Evolutionary conservation across 2,329 filamentous ascomycete species (phyloP), one percentile per base, ranked within the genome.

Genomic region (Monosporascus ibericus): DNA sequence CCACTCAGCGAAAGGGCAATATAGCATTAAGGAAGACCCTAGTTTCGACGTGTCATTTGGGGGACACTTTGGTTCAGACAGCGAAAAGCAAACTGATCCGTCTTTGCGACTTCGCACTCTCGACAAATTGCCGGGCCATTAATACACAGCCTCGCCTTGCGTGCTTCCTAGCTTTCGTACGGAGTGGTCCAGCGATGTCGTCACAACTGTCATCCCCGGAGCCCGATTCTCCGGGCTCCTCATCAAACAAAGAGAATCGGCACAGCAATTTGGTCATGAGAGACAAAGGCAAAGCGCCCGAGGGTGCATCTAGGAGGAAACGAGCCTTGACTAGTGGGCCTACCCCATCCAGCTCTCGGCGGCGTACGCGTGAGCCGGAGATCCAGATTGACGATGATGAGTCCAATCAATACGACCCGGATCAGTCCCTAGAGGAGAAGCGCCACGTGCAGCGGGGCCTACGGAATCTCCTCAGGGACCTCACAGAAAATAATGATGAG

Each of bases 341-440:
- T n/a, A 63, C 58, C 2, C 61, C 60, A 14, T 57, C 58, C 5
- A 57, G 39, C 30, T 65, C 65, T 1, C 57, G 66, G n/a, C 65
- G 63, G n/a, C 65, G 66, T 36, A 65, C 62, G 11, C 57, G 51
- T 2, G 65, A 67, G 40, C 60, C 63, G 15, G 60, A 63, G 15
- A 39, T 51, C 3, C 50, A 57, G 38, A 39, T 30, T 11, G 61
- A 57, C 20, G 57, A 52, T 25, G 60, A 58, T 24, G 54, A 59
- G 3, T 57, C 55, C 20, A 75, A 80, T 20, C 74, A 76, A 5
- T 95, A 92, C 68, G 88, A 96, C 64, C 92, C 91, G 0, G 85
- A 95, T 55, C 92, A 96, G 66, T 78, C 90, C 52, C 75, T 87
- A 14, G 81, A 87, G 44, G 81, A 91, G 68, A 83, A 90, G 40